Percentiles rank a stretch among this genome's conserved stretches.
phyloP scores from a whole-genome alignment of 176 grass and related monocot genomes.

The Oryza punctata region DNA sequence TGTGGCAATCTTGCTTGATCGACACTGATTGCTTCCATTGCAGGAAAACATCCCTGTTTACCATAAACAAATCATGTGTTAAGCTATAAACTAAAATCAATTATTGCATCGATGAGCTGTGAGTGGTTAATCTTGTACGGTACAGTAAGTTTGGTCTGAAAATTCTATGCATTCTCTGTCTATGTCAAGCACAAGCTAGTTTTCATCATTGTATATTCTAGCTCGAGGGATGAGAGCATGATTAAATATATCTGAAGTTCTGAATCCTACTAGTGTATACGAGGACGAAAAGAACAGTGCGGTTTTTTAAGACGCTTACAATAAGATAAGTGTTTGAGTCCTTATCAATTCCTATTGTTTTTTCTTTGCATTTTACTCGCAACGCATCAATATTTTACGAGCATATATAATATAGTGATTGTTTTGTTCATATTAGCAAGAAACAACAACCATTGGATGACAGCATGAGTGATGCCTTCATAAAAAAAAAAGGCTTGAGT shows the following conservation, averaged over 20 bases:
- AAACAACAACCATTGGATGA: not conserved
- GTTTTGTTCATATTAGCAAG: not conserved
- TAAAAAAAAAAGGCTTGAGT: not conserved
- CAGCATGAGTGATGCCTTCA: not conserved
- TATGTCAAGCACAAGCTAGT: conserved; percentile 7
- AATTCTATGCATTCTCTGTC: not conserved
- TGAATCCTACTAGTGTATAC: not conserved
- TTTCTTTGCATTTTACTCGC: not conserved
- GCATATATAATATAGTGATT: not conserved
- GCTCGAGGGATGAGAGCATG: not conserved
- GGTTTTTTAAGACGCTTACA: not conserved
- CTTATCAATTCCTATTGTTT: not conserved
- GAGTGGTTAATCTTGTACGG: not conserved
- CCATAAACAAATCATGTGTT: conserved; percentile 35
- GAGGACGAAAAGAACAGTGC: not conserved
- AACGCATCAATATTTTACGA: not conserved
- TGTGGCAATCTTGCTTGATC: not conserved
- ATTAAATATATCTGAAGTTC: not conserved
- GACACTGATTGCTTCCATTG: conserved; percentile 31
- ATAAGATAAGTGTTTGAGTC: not conserved
- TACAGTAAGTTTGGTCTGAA: not conserved
- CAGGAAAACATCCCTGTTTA: conserved; percentile 25
- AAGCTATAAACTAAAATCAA: conserved; percentile 9
- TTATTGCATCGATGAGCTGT: conserved; percentile 40
- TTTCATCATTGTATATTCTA: not conserved